Evolutionary conservation across 345 rosid genomes (phyloP), one percentile per base, ranked within the genome.

Genomic region (Brassica nigra): DNA sequence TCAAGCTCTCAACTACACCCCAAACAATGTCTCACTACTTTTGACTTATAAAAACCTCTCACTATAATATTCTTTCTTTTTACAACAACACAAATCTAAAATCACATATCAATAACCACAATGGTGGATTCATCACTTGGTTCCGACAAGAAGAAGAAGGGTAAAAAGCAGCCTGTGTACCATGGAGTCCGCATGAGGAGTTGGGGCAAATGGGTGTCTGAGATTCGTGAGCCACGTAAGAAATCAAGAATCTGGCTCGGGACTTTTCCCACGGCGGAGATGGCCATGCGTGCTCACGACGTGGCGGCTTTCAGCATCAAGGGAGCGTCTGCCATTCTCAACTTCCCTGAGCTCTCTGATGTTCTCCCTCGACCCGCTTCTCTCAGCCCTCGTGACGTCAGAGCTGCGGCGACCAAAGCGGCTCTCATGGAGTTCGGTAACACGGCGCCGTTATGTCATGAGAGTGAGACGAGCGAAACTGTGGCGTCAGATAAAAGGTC

Each of bases 191-290:
- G 98, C 71, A 92, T 88, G 97, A 82, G 98, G 68, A 74, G 91
- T 1, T 94, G 98, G 98, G 98, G 98, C 0, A 94, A 94, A 76
- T 94, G 98, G 98, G 98, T 94, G 16, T 94, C 98, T 8, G 98
- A 94, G 90, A 94, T 94, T 86, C 87, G 98, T 12, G 93, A 94
- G 78, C 98, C 98, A 27, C 76, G 97, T 58, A 94, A 94, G 85
- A 94, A 94, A 85, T 89, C 77, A 66, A 87, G 98, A 85, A 94
- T 94, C 90, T 94, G 98, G 98, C 90, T 94, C 1, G 98, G 98
- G 3, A 94, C 98, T n/a, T 94, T 92, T 84, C 81, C 89, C 39
- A 92, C 92, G n/a, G 86, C 98, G 0, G 95, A 94, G 83, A 94
- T 94, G 98, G 98, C 98, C 2, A 97, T 97, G 73, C 93, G 98